Percentiles rank a stretch among this genome's conserved stretches.
Conservation (phyloP, 2,329 filamentous ascomycete genomes). For the Beauveria rudraprayagi region DNA sequence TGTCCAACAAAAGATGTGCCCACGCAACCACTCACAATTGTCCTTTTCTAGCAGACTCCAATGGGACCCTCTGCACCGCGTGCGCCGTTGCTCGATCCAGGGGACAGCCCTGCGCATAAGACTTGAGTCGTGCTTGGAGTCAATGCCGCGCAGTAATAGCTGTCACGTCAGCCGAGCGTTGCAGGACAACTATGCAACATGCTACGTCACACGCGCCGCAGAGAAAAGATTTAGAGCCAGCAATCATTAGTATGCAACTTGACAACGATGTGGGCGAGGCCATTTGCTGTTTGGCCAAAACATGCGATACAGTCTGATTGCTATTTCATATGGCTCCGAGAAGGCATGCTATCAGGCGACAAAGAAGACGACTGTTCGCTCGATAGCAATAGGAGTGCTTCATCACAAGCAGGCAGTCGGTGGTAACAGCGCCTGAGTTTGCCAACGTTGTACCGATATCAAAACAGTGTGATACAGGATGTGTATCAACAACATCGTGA, state of each 20-base stretch:
- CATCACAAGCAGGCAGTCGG: not conserved
- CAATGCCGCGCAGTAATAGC: not conserved
- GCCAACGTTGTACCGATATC: too few species aligned
- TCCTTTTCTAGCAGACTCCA: conserved; percentile 22
- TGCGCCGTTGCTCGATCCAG: conserved; percentile 19
- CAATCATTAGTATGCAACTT: not conserved
- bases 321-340: not conserved
- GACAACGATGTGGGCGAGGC: not conserved
- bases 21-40: conserved; percentile 20
- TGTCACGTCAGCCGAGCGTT: not conserved
- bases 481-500: not conserved
- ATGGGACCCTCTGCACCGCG: conserved; percentile 18
- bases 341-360: not conserved
- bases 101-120: conserved; percentile 19
- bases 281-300: not conserved
- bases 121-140: not conserved
- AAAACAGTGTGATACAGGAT: not conserved
- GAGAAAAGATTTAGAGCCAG: not conserved
- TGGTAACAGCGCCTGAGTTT: not conserved
- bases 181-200: not conserved
- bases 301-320: not conserved
- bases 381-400: not conserved
- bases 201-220: not conserved
- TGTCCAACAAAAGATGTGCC: conserved; percentile 23
- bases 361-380: not conserved